phyloP scores from a whole-genome alignment of 2,329 filamentous ascomycete species.

The Ophiostoma ips region DNA sequence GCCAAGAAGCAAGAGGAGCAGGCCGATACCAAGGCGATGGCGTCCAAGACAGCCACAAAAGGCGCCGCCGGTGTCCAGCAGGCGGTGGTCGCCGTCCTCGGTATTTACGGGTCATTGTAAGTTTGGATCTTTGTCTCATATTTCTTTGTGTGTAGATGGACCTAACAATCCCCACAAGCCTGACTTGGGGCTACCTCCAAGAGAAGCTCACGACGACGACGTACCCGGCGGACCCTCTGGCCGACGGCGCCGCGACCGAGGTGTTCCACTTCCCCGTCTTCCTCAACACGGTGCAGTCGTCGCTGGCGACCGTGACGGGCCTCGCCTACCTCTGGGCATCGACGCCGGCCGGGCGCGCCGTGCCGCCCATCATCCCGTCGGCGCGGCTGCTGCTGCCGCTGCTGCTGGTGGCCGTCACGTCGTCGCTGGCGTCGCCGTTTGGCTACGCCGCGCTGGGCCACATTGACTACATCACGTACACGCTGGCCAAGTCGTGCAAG shows the following conservation, averaged over 20 bases:
- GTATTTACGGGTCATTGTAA: constrained; percentile 96
- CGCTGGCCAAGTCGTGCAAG: constrained; percentile 96
- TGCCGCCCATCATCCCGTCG: constrained; percentile 63
- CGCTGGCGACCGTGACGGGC: constrained; percentile 73
- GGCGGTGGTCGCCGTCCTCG: constrained; percentile 74
- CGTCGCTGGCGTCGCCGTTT: constrained; percentile 83
- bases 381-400: constrained; percentile 62
- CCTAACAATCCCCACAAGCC: constrained; percentile 30
- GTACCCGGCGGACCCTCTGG: constrained; percentile 43
- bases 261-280: constrained; percentile 90
- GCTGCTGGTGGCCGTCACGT: constrained; percentile 72
- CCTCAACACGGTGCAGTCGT: constrained; percentile 88
- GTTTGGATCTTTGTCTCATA: constrained; percentile 16
- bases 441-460: constrained; percentile 86
- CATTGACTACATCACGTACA: constrained; percentile 96
- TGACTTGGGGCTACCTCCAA: constrained; percentile 94
- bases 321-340: constrained; percentile 63
- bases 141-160: neutral
- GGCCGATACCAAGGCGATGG: neutral
- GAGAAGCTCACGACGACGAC: constrained; percentile 92
- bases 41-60: constrained; percentile 14
- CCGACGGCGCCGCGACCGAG: constrained; percentile 39
- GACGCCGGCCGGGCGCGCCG: constrained; percentile 35
- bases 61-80: constrained; percentile 46
- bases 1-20: constrained; percentile 12